These are phyloP conservation scores for Cytospora schulzeri DNA, from an alignment of 2,329 filamentous ascomycete species.

Conservation along the genomic window DNA sequence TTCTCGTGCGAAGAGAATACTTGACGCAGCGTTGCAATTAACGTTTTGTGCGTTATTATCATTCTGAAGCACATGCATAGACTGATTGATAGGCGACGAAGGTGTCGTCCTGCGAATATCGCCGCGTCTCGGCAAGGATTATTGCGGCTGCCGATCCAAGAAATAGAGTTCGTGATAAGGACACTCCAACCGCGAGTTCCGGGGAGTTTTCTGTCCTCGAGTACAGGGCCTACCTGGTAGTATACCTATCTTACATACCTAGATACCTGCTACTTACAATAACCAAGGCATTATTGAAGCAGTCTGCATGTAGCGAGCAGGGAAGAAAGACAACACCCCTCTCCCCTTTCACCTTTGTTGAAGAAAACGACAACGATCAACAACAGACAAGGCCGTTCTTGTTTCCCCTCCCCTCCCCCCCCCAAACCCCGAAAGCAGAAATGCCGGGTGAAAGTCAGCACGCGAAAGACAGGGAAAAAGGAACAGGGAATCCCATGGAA, in stretches of 20 bases:
- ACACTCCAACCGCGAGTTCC: slow-evolving; percentile 17
- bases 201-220: not conserved
- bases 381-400: not conserved
- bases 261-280: too few species aligned
- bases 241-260: too few species aligned
- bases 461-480: not conserved
- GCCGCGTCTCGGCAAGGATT: slow-evolving; percentile 15
- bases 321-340: too few species aligned
- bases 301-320: not conserved
- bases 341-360: not conserved
- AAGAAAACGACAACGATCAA: not conserved
- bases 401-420: not conserved
- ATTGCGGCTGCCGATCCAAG: slow-evolving; percentile 15
- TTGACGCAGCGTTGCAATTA: not conserved
- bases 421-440: not conserved
- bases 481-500: not conserved
- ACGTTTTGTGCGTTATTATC: not conserved
- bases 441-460: slow-evolving; percentile 6
- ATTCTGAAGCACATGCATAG: not conserved
- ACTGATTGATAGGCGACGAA: not conserved
- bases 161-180: slow-evolving; percentile 6
- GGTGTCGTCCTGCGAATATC: slow-evolving; percentile 1
- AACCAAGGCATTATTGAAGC: not conserved
- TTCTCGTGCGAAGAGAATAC: not conserved
- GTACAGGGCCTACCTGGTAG: too few species aligned